These are phyloP conservation scores for Ganoderma boninense DNA, from an alignment of 1,284 basidiomycete species.

Conservation along the genomic window DNA sequence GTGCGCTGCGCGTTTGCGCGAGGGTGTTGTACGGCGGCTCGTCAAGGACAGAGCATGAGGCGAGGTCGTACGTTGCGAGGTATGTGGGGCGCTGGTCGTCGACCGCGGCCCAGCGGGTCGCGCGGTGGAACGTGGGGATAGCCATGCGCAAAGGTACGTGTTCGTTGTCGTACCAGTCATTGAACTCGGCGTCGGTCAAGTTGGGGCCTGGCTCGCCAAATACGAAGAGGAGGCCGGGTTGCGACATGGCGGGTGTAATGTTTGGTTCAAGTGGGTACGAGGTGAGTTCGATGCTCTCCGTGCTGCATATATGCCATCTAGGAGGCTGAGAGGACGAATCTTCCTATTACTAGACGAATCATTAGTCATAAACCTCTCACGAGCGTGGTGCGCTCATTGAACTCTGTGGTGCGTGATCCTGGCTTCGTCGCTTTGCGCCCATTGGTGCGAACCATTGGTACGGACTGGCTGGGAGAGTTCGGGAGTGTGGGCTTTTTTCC, in stretches of 20 bases:
- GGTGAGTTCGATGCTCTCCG: neutral
- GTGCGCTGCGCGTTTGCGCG: slow-evolving; percentile 58
- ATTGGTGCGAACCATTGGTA: neutral
- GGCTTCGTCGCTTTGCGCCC: neutral
- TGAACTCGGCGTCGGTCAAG: slow-evolving; percentile 40
- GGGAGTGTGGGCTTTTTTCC: neutral
- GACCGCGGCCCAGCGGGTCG: slow-evolving; percentile 55
- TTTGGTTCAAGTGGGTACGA: neutral
- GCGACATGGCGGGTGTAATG: neutral
- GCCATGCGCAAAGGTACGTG: slow-evolving; percentile 67
- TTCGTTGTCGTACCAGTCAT: slow-evolving; percentile 72
- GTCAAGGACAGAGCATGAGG: slow-evolving; percentile 53
- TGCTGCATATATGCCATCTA: neutral
- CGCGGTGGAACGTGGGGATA: slow-evolving; percentile 59
- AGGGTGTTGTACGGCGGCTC: slow-evolving; percentile 60
- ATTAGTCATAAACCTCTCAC: neutral
- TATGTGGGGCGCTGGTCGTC: slow-evolving; percentile 55
- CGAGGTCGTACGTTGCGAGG: slow-evolving; percentile 67
- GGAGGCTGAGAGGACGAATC: neutral
- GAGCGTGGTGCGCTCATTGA: neutral
- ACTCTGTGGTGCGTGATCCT: neutral
- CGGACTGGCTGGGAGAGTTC: neutral
- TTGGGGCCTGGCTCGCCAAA: slow-evolving; percentile 40
- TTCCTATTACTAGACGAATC: neutral
- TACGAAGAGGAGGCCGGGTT: slow-evolving; percentile 40